Base-by-base conservation (phyloP, 352 stramenopile genomes). In the Phytophthora sojae region DNA sequence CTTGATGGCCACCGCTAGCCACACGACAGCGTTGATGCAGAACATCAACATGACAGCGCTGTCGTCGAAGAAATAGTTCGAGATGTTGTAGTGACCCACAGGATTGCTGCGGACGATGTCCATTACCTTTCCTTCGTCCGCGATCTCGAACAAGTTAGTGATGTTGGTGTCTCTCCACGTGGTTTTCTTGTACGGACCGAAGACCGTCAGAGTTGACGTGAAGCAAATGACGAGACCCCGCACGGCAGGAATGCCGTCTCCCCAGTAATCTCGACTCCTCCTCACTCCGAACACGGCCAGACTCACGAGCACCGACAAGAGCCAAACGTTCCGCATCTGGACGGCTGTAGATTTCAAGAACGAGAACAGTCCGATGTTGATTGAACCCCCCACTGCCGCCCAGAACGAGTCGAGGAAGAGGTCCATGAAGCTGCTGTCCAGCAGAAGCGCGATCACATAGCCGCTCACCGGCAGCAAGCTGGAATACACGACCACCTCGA, bases 401-500 rank as follows among this genome's bases (percentile, higher is more conserved):
- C 67, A 85, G 6, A 73, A 74, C 29, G 61, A 69, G 15, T 86
- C 79, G 11, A 84, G 71, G 30, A 63, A 83, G 26, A 74, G 65
- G 50, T 79, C 71, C 42, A 79, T 67, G 23, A 85, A 76, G 50
- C 57, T 76, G 54, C 61, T 70, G 42, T 90, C 81, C 30, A 90
- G 63, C 17, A 77, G 45, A 19, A 86, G 71, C 0, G 78, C 82
- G 0, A 74, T 1, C 0, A 76, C 71, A 35, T 90, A 90, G 2
- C 61, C 45, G 6, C 69, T 25, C 0, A 88, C 58, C 1, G 80
- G 80, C 17, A 90, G 62, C 42, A 75, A 71, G 23, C 73, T 88
- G 4, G 73, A 67, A 45, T 91, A 91, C 12, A 91, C 68, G 21
- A 89, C 67, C 0, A 83, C 73, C 47, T 91, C 75, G 39, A 82